Evolutionary conservation across 352 stramenopile genomes (phyloP), one percentile per base, ranked within the genome.

Genomic region (Phytophthora tentaculata): DNA sequence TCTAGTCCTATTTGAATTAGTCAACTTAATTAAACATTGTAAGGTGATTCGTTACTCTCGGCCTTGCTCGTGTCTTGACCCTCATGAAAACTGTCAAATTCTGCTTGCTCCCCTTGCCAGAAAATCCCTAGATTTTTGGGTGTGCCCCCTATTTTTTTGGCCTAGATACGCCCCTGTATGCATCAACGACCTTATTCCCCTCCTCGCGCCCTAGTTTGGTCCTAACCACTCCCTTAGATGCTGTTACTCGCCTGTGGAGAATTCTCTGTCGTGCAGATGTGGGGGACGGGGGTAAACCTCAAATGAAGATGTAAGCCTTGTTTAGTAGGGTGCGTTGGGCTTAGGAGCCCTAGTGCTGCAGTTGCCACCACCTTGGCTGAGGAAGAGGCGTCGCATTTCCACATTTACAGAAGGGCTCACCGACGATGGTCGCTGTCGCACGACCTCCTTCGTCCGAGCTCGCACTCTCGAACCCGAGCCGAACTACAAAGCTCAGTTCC

Each of bases 341-440:
- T 64, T 35, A 69, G 44, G 43, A 55, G 56, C 22, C 19, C 44
- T 50, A 20, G 17, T 24, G 35, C 5, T 13, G 29, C 28, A 16
- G 63, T 26, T 43, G 5, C 10, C 9, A 37, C 2, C 28, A 7
- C 8, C 54, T 69, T 32, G 45, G 43, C 37, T 32, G 56, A 56
- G 56, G 49, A 67, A 74, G 45, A 73, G 53, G 29, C 54, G 39
- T 35, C 22, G 6, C 57, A 75, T 66, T 75, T 29, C 50, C 63
- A 35, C 51, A 71, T 68, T 56, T 61, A 53, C 61, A 39, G 39
- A 59, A 24, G 26, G 39, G 50, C 16, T 23, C 53, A 28, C 20
- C 54, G 55, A 41, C 49, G 35, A 79, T 79, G 67, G 71, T 79
- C 45, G 61, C 71, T 47, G 61, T 35, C 41, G 28, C 52, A 9